Evolutionary conservation across 495 filamentous ascomycete species (phyloP), one percentile per base, ranked within the genome.

Genomic region (Cenococcum geophilum): DNA sequence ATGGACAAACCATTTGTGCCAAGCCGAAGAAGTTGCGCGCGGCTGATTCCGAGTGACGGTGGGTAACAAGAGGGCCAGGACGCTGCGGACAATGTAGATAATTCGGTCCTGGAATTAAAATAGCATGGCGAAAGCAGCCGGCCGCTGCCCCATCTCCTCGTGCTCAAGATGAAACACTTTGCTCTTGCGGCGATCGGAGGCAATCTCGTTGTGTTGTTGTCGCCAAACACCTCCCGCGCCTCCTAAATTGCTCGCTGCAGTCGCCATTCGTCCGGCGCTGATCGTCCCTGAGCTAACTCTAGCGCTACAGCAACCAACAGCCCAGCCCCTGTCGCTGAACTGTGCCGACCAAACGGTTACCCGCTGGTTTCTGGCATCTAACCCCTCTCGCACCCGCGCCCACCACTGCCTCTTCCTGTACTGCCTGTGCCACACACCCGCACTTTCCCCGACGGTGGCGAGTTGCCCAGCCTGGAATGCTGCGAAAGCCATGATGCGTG

Each of bases 81-180:
- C 1, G 40, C 3, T 45, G 40, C 1, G 27, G 27, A 32, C 3
- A 32, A 6, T n/a, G 6, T 3, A 32, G 6, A 32, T 32, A 32
- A 32, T 3, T 6, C 27, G 27, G 27, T 32, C 3, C 3, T 32
- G 40, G 1, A 5, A 40, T 40, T 37, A 56, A 43, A 56, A 56
- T 37, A 56, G 54, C 18, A 43, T 37, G 34, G 54, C 37, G 32
- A 43, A n/a, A 32, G 18, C n/a, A n/a, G 23, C n/a, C 12, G 21
- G 21, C 35, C 60, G 22, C 40, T 45, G 43, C 54, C 54, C 59
- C 50, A 20, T 16, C 21, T 22, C 25, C 9, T 43, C 54, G 6
- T 32, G 45, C 60, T 63, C 60, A 63, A 63, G 14, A 18, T 63
- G 60, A 63, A 63, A 63, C 60, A 58, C 47, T 21, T 45, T 5